These are phyloP conservation scores for Podospora pseudoanserina DNA, from an alignment of 495 filamentous ascomycete genomes.

Conservation along the genomic window DNA sequence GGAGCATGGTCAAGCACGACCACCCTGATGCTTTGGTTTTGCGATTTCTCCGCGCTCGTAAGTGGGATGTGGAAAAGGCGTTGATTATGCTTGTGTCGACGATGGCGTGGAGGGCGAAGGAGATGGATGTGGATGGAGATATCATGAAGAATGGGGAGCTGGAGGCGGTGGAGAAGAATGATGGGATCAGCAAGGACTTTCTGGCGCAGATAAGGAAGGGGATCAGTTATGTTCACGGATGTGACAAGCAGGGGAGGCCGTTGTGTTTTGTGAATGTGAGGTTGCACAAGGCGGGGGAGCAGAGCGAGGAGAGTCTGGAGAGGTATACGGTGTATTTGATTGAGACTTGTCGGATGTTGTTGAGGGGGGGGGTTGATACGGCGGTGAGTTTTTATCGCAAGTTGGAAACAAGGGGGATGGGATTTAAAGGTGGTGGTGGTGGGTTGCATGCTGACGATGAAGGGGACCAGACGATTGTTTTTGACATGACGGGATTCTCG, in stretches of 20 bases:
- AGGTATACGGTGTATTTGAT: constrained; percentile 91
- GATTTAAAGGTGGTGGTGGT: too few relatives aligned
- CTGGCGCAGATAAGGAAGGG: constrained; percentile 79
- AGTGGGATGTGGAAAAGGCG: constrained; percentile 93
- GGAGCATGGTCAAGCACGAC: constrained; percentile 95
- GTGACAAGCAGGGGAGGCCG: constrained; percentile 79
- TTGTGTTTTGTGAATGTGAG: constrained; percentile 83
- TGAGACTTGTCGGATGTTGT: constrained; percentile 82
- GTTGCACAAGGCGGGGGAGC: constrained; percentile 76
- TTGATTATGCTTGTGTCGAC: constrained; percentile 92
- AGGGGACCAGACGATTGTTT: constrained; percentile 65
- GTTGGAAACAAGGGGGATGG: too few relatives aligned
- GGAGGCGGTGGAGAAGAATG: constrained; percentile 56
- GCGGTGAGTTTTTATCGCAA: constrained; percentile 58
- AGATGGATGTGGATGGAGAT: constrained; percentile 82
- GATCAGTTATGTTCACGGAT: constrained; percentile 91
- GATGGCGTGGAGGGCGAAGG: constrained; percentile 81
- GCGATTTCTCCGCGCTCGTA: constrained; percentile 86
- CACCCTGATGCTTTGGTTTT: constrained; percentile 85
- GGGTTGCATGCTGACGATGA: constrained; percentile 22
- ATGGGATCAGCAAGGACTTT: constrained; percentile 70
- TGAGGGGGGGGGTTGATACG: constrained; percentile 79
- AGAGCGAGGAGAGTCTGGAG: constrained; percentile 75
- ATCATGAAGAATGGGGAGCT: constrained; percentile 78
- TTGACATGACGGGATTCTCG: constrained; percentile 92